These are phyloP conservation scores for Cephaloascus albidus DNA, from an alignment of 805 yeast genomes.

Conservation along the genomic window DNA sequence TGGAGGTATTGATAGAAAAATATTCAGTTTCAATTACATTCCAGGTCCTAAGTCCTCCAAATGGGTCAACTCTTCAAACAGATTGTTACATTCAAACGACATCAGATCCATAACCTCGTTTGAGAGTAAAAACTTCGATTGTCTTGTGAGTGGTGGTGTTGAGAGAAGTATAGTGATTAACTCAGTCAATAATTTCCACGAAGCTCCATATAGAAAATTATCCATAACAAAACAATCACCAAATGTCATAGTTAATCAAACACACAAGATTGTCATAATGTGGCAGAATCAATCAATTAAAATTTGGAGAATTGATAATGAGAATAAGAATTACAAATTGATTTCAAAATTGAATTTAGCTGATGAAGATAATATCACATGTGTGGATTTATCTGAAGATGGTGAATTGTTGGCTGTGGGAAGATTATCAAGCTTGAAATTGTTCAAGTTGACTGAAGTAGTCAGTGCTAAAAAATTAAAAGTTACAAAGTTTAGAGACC, in stretches of 20 bases:
- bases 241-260: constrained; percentile 37
- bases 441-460: constrained; percentile 50
- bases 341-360: constrained; percentile 56
- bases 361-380: constrained; percentile 74
- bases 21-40: constrained; percentile 50
- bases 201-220: constrained; percentile 63
- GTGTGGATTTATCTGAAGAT: constrained; percentile 55
- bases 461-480: constrained; percentile 25
- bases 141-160: constrained; percentile 77
- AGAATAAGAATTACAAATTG: constrained; percentile 37
- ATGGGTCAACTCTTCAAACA: constrained; percentile 72
- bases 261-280: constrained; percentile 47
- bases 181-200: constrained; percentile 57
- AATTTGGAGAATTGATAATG: constrained; percentile 57
- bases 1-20: constrained; percentile 91
- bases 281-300: constrained; percentile 82
- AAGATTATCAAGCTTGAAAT: constrained; percentile 55
- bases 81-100: constrained; percentile 82
- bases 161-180: constrained; percentile 63
- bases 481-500: constrained; percentile 46
- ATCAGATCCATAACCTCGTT: constrained; percentile 66
- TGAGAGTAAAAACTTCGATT: constrained; percentile 58
- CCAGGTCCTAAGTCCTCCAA: constrained; percentile 22
- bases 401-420: constrained; percentile 66
- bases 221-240: constrained; percentile 52